Conservation (phyloP, 2,329 filamentous ascomycete species). For the Ceratocystis cacaofunesta region DNA sequence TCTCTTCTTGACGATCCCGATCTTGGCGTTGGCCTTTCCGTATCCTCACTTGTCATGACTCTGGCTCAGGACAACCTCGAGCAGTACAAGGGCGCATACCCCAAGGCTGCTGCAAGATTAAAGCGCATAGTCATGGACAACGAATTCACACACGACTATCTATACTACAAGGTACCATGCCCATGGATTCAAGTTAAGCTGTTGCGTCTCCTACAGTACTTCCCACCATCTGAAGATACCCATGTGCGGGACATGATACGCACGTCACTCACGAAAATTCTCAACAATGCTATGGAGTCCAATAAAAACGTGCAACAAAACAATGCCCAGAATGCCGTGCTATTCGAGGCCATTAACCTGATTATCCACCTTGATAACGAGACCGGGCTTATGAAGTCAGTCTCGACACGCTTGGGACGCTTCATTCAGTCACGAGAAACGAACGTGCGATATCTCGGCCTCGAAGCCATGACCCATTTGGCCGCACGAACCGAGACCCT, state of each 20-base stretch:
- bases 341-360: slow-evolving; percentile 97
- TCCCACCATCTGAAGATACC: slow-evolving; percentile 91
- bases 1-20: slow-evolving; percentile 97
- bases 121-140: slow-evolving; percentile 84
- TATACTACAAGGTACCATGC: slow-evolving; percentile 99
- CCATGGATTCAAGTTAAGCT: slow-evolving; percentile 97
- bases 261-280: slow-evolving; percentile 76
- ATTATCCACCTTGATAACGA: slow-evolving; percentile 97
- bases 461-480: slow-evolving; percentile 97
- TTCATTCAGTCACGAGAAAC: slow-evolving; percentile 96
- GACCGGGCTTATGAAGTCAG: slow-evolving; percentile 86
- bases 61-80: slow-evolving; percentile 89
- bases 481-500: slow-evolving; percentile 86
- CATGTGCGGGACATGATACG: slow-evolving; percentile 85
- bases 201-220: slow-evolving; percentile 82
- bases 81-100: slow-evolving; percentile 83
- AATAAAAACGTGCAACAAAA: slow-evolving; percentile 99
- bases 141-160: slow-evolving; percentile 78
- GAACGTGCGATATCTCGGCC: slow-evolving; percentile 86
- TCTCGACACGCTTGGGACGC: slow-evolving; percentile 76
- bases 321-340: slow-evolving; percentile 92
- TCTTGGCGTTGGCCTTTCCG: slow-evolving; percentile 83
- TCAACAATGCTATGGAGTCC: slow-evolving; percentile 81
- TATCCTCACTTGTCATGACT: slow-evolving; percentile 90
- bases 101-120: slow-evolving; percentile 77